These are phyloP conservation scores for Sphagnurus paluster DNA, from an alignment of 1,284 basidiomycete species.

Conservation along the genomic window DNA sequence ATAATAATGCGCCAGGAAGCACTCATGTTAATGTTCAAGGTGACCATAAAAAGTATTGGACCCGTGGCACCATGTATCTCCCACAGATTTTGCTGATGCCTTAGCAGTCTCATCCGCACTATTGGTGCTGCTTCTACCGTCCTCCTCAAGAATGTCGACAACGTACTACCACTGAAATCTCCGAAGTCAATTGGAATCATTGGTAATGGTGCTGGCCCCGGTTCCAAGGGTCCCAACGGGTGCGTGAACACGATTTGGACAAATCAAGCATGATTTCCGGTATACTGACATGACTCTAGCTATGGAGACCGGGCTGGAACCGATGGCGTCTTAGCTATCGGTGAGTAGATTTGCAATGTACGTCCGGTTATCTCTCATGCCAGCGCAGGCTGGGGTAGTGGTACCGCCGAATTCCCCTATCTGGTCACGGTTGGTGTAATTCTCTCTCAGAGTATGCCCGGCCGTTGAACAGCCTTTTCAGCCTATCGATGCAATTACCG, in stretches of 20 bases:
- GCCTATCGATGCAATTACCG: conserved; percentile 45
- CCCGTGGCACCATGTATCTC: neutral
- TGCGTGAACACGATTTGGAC: conserved; percentile 25
- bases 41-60: conserved; percentile 56
- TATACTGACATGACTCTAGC: conserved; percentile 25
- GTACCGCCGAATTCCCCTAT: conserved; percentile 52
- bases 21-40: conserved; percentile 65
- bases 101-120: conserved; percentile 54
- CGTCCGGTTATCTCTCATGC: neutral
- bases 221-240: conserved; percentile 60
- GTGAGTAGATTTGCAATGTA: conserved; percentile 42
- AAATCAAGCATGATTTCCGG: neutral
- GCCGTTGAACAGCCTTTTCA: conserved; percentile 15
- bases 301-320: conserved; percentile 46
- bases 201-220: conserved; percentile 63
- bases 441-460: conserved; percentile 3
- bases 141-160: conserved; percentile 68
- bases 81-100: neutral
- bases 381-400: conserved; percentile 42
- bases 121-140: conserved; percentile 74
- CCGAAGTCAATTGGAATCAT: conserved; percentile 58
- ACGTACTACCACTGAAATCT: conserved; percentile 56
- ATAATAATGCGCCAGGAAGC: conserved; percentile 35
- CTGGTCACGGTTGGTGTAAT: conserved; percentile 40
- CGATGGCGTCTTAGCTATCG: conserved; percentile 65